Conservation (phyloP, 495 filamentous ascomycete genomes). For the Evernia prunastri region DNA sequence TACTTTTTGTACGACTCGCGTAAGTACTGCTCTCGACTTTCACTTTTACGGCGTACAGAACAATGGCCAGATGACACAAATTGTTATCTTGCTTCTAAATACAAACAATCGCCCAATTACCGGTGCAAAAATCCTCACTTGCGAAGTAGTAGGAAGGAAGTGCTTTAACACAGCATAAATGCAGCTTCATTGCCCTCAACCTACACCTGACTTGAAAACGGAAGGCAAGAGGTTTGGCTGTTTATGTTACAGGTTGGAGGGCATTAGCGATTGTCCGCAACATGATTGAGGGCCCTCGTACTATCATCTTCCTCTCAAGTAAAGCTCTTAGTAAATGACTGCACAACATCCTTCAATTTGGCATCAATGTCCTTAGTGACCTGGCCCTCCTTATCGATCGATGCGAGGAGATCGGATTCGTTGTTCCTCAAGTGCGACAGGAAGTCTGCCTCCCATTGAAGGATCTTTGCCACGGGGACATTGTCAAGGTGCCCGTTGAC, state of each 20-base stretch:
- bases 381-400: slow-evolving; percentile 93
- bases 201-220: neutral
- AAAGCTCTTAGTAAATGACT: slow-evolving; percentile 91
- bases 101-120: slow-evolving; percentile 11
- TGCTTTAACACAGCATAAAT: too few species aligned
- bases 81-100: slow-evolving; percentile 16
- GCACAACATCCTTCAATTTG: slow-evolving; percentile 73
- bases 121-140: slow-evolving; percentile 5
- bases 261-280: slow-evolving; percentile 2
- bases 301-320: slow-evolving; percentile 27
- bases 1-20: too few species aligned
- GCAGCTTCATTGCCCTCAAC: slow-evolving; percentile 2
- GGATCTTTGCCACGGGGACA: slow-evolving; percentile 80
- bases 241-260: slow-evolving; percentile 19
- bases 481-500: slow-evolving; percentile 91
- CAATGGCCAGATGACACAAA: neutral
- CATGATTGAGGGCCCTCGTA: neutral
- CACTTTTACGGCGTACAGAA: too few species aligned
- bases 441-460: slow-evolving; percentile 90
- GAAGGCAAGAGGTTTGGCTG: slow-evolving; percentile 9
- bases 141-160: neutral
- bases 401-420: slow-evolving; percentile 73
- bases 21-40: too few species aligned
- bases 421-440: slow-evolving; percentile 82
- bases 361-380: slow-evolving; percentile 91